These are phyloP conservation scores for Candida silvicultrix DNA, from an alignment of 805 yeast species.

Conservation along the genomic window DNA sequence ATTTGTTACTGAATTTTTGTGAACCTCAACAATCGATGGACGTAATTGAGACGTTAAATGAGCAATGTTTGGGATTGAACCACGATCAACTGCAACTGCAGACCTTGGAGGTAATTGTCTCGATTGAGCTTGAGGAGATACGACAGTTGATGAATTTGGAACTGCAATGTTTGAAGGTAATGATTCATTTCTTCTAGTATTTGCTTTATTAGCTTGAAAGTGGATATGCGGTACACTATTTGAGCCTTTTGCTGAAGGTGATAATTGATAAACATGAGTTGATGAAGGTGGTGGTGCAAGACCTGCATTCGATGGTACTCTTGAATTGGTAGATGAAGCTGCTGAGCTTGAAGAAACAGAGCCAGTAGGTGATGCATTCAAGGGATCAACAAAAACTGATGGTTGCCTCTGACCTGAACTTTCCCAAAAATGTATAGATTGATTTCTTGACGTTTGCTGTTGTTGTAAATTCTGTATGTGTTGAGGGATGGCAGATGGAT, in stretches of 20 bases:
- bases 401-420: constrained; percentile 18
- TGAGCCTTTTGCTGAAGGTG: constrained; percentile 1
- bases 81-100: constrained; percentile 10
- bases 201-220: constrained; percentile 1
- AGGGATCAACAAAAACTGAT: constrained; percentile 21
- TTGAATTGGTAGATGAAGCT: neutral
- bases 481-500: neutral
- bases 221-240: constrained; percentile 11
- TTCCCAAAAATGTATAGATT: constrained; percentile 22
- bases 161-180: constrained; percentile 8
- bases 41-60: constrained; percentile 17
- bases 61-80: constrained; percentile 12
- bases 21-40: constrained; percentile 18
- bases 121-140: neutral
- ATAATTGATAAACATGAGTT: constrained; percentile 1
- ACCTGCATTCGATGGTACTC: neutral
- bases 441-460: constrained; percentile 9
- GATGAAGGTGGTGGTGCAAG: constrained; percentile 3
- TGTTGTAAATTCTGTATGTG: neutral
- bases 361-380: constrained; percentile 9
- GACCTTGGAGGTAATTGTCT: constrained; percentile 18
- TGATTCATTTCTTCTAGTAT: constrained; percentile 13
- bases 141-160: neutral
- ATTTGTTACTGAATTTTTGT: neutral
- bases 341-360: constrained; percentile 5